These are phyloP conservation scores for Hanseniaspora thailandica DNA, from an alignment of 805 yeast species.

Conservation along the genomic window DNA sequence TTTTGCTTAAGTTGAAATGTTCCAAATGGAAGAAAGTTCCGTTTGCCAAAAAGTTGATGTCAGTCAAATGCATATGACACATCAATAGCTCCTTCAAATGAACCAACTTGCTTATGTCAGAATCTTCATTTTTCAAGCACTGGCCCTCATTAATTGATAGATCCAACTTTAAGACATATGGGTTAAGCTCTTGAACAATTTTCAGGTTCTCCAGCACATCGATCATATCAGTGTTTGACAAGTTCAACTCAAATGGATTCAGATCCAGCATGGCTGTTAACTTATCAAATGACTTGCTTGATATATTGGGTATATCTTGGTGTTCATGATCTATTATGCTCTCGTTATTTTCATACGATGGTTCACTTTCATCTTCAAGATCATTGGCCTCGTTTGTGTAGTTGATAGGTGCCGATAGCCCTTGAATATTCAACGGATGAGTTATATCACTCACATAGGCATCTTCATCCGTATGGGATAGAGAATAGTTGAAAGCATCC, in stretches of 20 bases:
- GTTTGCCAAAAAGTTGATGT: slow-evolving; percentile 1
- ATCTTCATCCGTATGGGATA: not conserved
- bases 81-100: slow-evolving; percentile 4
- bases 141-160: slow-evolving; percentile 1
- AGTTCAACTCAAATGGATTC: slow-evolving; percentile 3
- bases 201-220: slow-evolving; percentile 10
- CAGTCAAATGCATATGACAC: slow-evolving; percentile 6
- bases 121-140: not conserved
- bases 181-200: slow-evolving; percentile 4
- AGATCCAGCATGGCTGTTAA: not conserved
- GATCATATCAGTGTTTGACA: not conserved
- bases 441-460: slow-evolving; percentile 4
- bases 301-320: not conserved
- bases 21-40: slow-evolving; percentile 8
- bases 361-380: not conserved
- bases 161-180: slow-evolving; percentile 8
- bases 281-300: slow-evolving; percentile 3
- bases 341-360: not conserved
- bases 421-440: slow-evolving; percentile 5
- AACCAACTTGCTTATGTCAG: not conserved
- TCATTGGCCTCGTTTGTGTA: not conserved
- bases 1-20: slow-evolving; percentile 6
- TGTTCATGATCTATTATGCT: not conserved
- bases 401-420: not conserved
- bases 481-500: not conserved